Evolutionary conservation across 2,329 filamentous ascomycete genomes (phyloP), one percentile per base, ranked within the genome.

Genomic region (Cladorrhinum sp.): DNA sequence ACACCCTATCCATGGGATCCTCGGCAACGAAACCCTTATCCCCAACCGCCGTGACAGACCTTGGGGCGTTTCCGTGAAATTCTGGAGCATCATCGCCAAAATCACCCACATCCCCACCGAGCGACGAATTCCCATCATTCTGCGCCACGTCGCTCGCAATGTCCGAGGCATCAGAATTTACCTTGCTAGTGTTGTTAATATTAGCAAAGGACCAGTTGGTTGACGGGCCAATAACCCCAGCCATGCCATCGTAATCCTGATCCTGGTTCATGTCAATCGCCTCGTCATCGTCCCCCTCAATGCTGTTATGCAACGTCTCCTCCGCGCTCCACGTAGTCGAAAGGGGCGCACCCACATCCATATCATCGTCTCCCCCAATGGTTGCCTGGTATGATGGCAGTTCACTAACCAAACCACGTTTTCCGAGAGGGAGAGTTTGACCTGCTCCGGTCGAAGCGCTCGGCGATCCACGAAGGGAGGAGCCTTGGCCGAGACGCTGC

Each of bases 391-490:
- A 65, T n/a, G 64, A 26, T 8, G 66, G 60, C 46, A 58, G 59
- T 42, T 65, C 62, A 16, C 70, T 79, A 75, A 72, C 79, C 76
- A 77, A 82, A 82, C 84, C 83, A 86, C 73, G 82, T 81, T 76
- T 82, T 82, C 74, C 83, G 78, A 73, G 82, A 81, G 73, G 87
- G 86, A 75, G 87, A 89, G 76, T 85, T 87, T 81, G 89, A 91
- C 76, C 89, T 84, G 81, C 87, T 91, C 81, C 86, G 83, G 75
- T 82, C 83, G 84, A 91, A 85, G 85, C 89, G 89, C 89, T 92
- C 91, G 90, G 91, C 88, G 87, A 94, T 85, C 91, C 91, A 94
- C 80, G 87, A 82, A 80, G 88, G 87, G 88, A 94, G 86, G 86
- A 92, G 86, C 82, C 81, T 77, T 77, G 88, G 88, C 82, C 90